Base-by-base conservation (phyloP, 2,329 filamentous ascomycete genomes). In the Trichoderma breve region DNA sequence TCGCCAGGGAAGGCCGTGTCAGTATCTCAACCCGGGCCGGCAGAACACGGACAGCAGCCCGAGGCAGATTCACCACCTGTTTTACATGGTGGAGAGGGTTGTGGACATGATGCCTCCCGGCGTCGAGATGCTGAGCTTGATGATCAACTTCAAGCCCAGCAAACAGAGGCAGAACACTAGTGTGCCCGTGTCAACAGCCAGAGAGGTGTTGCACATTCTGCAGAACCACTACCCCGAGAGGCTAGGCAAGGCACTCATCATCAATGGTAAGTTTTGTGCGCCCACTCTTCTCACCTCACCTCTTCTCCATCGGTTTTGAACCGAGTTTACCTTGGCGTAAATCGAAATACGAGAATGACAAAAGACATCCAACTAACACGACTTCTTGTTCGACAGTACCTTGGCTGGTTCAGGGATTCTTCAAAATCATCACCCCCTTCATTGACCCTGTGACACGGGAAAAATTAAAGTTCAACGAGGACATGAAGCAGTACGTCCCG, bases 401-500 rank as follows among this genome's bases (percentile, higher is more conserved):
- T 0, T 98, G 93, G 90, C 88, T 97, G 74, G 93, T 98, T 73
- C 91, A 89, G 81, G 93, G 93, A 65, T 99, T 99, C 87, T 97
- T 98, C 87, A 98, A 97, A 83, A 85, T 98, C 77, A 95, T 99
- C 83, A 94, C 90, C 5, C 94, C 95, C 51, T 98, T 99, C 83
- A 97, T 99, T 83, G 96, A 99, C 82, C 96, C 96, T 8, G 85
- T 95, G 77, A 99, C 96, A 11, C 90, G 93, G 72, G 91, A 96
- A 79, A 99, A 99, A 86, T 91, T 99, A 84, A 97, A 96, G 84
- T 98, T 97, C 87, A 98, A 98, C 85, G 94, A 97, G 81, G 92
- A 97, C 79, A 91, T 97, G 85, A 87, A 87, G 76, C 86, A 92
- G 76, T 94, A 94, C 80, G 92, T 99, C 24, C 94, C 94, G 6